A percentile compares a stretch with the other conserved stretches of the same genome.
Evolutionary conservation across 805 yeast genomes (phyloP).

Genomic region (Nakazawaea ishiwadae): DNA sequence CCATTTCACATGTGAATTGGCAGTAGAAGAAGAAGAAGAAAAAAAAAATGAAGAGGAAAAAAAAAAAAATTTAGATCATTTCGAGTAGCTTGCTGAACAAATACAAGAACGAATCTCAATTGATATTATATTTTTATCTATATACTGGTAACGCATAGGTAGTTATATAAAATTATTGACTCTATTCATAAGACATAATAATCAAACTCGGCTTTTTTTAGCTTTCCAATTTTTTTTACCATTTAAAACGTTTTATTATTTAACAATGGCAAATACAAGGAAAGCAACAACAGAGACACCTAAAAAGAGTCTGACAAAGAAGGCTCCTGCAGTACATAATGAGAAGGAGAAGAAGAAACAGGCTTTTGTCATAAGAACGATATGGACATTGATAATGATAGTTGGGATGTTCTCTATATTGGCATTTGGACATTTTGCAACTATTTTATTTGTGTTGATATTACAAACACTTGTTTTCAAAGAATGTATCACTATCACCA

Average conservation of each 20-base stretch:
- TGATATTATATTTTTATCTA: no score
- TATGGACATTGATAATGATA: constrained; percentile 94
- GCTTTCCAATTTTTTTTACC: no score
- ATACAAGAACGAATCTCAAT: no score
- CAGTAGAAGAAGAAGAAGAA: neutral
- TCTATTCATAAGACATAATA: neutral
- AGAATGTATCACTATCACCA: constrained; percentile 83
- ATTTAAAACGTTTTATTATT: no score
- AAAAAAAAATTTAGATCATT: no score
- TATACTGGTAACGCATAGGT: no score
- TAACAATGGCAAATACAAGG: constrained; percentile 3
- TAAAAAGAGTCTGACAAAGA: neutral
- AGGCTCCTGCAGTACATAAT: constrained; percentile 16
- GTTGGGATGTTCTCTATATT: constrained; percentile 61
- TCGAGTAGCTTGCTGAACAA: no score
- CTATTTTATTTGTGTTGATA: constrained; percentile 63
- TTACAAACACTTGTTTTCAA: constrained; percentile 83
- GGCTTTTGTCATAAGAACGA: constrained; percentile 80
- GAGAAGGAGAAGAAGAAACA: constrained; percentile 67
- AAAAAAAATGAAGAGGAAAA: neutral
- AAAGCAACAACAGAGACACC: neutral
- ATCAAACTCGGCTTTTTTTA: no score
- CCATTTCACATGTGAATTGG: neutral
- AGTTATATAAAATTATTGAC: neutral
- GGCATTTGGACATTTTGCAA: constrained; percentile 81